Evolutionary conservation across 2,329 filamentous ascomycete species (phyloP).

Genomic region (Coleophoma crateriformis): DNA sequence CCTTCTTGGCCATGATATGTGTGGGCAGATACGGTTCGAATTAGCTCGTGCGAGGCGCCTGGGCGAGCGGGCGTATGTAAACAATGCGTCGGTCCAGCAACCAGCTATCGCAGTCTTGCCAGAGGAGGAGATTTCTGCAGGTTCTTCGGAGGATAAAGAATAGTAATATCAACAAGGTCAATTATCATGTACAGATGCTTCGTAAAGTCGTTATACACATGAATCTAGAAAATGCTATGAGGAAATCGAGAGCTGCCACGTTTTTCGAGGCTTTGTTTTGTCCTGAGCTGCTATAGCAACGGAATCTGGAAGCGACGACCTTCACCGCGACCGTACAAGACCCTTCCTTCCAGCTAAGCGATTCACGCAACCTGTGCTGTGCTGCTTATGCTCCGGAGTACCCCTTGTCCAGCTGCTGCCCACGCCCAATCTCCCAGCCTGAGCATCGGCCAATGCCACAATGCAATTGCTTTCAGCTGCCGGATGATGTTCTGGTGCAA

Average conservation of each 20-base stretch:
- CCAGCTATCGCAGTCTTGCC: not conserved
- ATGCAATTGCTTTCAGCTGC: not conserved
- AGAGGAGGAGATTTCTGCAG: no score
- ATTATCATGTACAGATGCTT: constrained; percentile 1
- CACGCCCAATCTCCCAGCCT: no score
- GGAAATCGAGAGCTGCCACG: not conserved
- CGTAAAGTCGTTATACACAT: not conserved
- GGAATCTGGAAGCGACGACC: not conserved
- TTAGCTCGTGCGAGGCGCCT: constrained; percentile 3
- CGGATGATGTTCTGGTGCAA: not conserved
- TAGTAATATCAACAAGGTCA: not conserved
- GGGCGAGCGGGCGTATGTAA: not conserved
- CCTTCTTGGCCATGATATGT: not conserved
- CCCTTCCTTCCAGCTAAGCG: not conserved
- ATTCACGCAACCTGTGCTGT: not conserved
- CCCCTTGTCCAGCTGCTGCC: no score
- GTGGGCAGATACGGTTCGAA: constrained; percentile 12
- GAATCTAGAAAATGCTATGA: not conserved
- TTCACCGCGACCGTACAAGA: not conserved
- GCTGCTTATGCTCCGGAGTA: no score
- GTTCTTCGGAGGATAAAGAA: not conserved
- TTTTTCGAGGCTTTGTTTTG: not conserved
- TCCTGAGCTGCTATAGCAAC: not conserved
- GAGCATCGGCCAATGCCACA: no score
- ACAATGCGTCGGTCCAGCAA: not conserved